phyloP scores from a whole-genome alignment of 768 basidiomycete species.

The Arthromyces matolae region DNA sequence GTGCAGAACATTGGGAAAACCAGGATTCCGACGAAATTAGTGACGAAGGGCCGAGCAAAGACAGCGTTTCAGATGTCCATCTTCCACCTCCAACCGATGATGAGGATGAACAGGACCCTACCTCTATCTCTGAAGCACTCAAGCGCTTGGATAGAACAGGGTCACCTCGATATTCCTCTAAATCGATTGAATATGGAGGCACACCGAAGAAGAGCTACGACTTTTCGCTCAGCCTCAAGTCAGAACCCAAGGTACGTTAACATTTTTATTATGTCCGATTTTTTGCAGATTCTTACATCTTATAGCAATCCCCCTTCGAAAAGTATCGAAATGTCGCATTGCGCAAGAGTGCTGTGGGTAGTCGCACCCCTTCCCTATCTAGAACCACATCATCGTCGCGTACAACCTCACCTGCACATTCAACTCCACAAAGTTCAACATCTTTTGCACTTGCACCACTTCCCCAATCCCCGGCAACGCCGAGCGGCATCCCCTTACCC shows the following conservation, averaged over 20 bases:
- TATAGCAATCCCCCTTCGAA: constrained; percentile 56
- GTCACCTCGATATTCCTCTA: constrained; percentile 43
- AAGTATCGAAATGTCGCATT: constrained; percentile 62
- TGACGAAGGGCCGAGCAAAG: constrained; percentile 38
- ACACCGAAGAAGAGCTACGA: constrained; percentile 54
- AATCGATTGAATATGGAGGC: constrained; percentile 30
- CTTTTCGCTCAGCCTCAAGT: constrained; percentile 55
- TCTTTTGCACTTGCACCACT: constrained; percentile 40
- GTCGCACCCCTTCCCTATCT: constrained; percentile 65
- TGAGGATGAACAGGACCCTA: constrained; percentile 36
- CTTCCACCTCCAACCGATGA: constrained; percentile 44
- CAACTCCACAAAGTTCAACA: constrained; percentile 57
- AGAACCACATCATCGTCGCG: constrained; percentile 57
- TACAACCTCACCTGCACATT: constrained; percentile 57
- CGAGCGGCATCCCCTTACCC: constrained; percentile 47
- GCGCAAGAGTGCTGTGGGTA: constrained; percentile 46
- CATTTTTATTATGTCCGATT: not conserved
- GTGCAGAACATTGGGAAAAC: constrained; percentile 26
- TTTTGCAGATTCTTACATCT: not conserved
- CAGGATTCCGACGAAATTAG: constrained; percentile 35
- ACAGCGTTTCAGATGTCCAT: constrained; percentile 52
- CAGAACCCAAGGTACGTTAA: constrained; percentile 53
- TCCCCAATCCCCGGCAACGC: constrained; percentile 45
- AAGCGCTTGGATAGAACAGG: constrained; percentile 52
- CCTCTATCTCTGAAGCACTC: constrained; percentile 55